These are phyloP conservation scores for Closterium sp. DNA, from an alignment of 139 green algal genomes.

Conservation along the genomic window DNA sequence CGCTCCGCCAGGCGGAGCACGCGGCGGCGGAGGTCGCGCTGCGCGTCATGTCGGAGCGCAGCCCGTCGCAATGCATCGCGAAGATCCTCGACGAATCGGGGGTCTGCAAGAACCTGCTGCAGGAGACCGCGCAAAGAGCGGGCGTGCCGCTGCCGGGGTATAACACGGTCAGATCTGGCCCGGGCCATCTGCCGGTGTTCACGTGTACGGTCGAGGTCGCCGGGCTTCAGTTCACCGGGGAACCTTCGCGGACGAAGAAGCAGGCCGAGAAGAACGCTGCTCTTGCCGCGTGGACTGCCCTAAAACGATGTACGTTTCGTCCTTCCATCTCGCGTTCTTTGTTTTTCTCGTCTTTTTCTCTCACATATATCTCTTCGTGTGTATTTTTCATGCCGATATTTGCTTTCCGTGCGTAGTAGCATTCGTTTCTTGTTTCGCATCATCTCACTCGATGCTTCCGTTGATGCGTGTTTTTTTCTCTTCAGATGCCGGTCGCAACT, in stretches of 20 bases:
- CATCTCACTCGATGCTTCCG: too few relatives aligned
- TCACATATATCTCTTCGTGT: too few relatives aligned
- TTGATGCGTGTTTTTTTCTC: neutral
- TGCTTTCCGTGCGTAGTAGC: too few relatives aligned
- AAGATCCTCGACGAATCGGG: slow-evolving; percentile 43
- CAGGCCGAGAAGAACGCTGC: slow-evolving; percentile 51
- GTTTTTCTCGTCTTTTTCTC: neutral
- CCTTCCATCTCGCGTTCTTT: neutral
- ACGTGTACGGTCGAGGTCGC: slow-evolving; percentile 39
- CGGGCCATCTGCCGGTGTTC: slow-evolving; percentile 39
- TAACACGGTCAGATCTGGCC: slow-evolving; percentile 14
- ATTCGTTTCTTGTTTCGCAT: too few relatives aligned
- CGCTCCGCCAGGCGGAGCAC: slow-evolving; percentile 43
- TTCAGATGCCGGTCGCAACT: slow-evolving; percentile 15
- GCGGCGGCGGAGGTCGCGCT: slow-evolving; percentile 46
- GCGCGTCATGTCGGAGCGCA: slow-evolving; percentile 12
- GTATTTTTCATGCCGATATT: too few relatives aligned
- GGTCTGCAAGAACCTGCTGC: slow-evolving; percentile 49
- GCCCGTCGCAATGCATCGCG: slow-evolving; percentile 37
- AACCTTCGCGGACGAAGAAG: slow-evolving; percentile 49
- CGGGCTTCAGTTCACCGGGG: slow-evolving; percentile 14
- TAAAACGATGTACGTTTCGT: slow-evolving; percentile 25
- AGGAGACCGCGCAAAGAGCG: slow-evolving; percentile 44
- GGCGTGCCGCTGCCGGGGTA: slow-evolving; percentile 37
- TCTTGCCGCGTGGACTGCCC: slow-evolving; percentile 23